These are phyloP conservation scores for Mitragyna speciosa DNA, from an alignment of 257 asterid genomes.

Conservation along the genomic window DNA sequence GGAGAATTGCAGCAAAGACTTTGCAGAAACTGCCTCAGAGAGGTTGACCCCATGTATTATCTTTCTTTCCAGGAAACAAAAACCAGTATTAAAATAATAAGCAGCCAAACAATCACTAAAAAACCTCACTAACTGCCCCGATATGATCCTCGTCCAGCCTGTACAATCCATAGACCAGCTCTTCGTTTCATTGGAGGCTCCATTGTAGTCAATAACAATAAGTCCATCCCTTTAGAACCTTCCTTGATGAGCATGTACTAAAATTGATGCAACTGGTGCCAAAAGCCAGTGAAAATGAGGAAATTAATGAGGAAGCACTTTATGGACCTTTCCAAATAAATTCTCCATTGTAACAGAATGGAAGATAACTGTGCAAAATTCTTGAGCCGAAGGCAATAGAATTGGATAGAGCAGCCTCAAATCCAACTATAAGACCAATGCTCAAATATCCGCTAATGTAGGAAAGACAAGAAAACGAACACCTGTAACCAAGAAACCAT, in stretches of 20 bases:
- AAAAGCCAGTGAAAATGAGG: constrained; percentile 19
- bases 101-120: constrained; percentile 30
- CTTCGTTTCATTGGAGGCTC: constrained; percentile 93
- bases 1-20: constrained; percentile 76
- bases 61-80: constrained; percentile 36
- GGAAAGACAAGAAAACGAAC: constrained; percentile 1
- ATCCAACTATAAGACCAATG: not conserved
- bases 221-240: constrained; percentile 50
- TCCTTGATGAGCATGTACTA: constrained; percentile 20
- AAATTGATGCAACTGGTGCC: constrained; percentile 21
- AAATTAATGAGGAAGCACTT: constrained; percentile 25
- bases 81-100: constrained; percentile 31
- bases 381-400: not conserved
- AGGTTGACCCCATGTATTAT: constrained; percentile 57
- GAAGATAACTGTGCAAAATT: not conserved
- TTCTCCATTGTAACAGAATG: constrained; percentile 3
- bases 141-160: constrained; percentile 97
- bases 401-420: constrained; percentile 4
- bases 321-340: not conserved
- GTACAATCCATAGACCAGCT: constrained; percentile 79
- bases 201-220: constrained; percentile 48
- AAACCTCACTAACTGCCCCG: constrained; percentile 68
- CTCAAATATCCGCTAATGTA: not conserved
- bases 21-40: constrained; percentile 70
- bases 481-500: constrained; percentile 11